phyloP scores from a whole-genome alignment of 202 grass and related monocot species.

The Bolboschoenoplectus hybrid region DNA sequence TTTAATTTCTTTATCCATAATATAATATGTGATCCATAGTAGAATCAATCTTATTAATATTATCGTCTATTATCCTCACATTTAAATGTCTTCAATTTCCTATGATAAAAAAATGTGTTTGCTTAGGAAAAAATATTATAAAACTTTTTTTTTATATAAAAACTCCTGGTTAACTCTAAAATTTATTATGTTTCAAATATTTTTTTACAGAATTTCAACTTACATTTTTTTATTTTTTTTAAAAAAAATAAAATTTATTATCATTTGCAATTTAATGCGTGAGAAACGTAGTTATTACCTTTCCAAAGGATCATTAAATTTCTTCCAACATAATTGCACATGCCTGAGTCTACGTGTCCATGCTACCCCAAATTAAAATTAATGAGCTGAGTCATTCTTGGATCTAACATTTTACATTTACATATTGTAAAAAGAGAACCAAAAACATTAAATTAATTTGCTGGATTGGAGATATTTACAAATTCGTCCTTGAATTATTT shows the following conservation, averaged over 20 bases:
- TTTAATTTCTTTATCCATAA: too few relatives aligned
- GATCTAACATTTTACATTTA: conserved; percentile 24
- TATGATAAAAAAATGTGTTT: background rate
- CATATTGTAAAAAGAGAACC: background rate
- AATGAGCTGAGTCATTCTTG: conserved; percentile 5
- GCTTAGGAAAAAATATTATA: background rate
- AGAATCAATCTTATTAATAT: background rate
- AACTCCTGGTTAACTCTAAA: too few relatives aligned
- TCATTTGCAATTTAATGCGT: too few relatives aligned
- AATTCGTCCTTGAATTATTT: too few relatives aligned
- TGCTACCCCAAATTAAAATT: conserved; percentile 20
- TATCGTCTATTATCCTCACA: background rate
- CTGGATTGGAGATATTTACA: background rate
- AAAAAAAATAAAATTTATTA: too few relatives aligned
- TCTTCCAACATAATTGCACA: conserved; percentile 19
- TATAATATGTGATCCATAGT: too few relatives aligned
- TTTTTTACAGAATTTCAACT: too few relatives aligned
- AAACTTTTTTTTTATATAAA: too few relatives aligned
- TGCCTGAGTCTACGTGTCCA: conserved; percentile 31
- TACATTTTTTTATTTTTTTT: too few relatives aligned
- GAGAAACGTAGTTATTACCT: background rate
- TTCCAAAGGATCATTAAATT: background rate
- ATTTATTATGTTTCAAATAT: too few relatives aligned
- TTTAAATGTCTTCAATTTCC: background rate
- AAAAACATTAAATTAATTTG: background rate